Base-by-base conservation (phyloP, 805 yeast genomes). In the Starmerella cellae region DNA sequence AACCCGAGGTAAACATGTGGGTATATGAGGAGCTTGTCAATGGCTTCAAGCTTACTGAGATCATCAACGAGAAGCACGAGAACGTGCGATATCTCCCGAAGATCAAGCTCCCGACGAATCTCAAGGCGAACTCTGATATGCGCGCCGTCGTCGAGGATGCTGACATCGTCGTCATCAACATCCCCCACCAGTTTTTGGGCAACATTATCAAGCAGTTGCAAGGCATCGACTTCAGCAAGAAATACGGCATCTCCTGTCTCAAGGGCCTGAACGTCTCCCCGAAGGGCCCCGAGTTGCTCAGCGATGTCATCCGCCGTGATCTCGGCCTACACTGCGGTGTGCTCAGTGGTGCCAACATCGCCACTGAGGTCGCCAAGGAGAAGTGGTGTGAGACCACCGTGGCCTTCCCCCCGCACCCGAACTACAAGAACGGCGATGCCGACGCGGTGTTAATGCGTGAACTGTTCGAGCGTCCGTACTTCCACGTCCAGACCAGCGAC, bases 361-460 rank as follows among this genome's bases (percentile, higher is more conserved):
- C 98, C 35, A 84, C 93, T 37, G 98, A 91, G 64, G 95, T 91
- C 47, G 98, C 98, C 47, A 75, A 74, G 61, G 82, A 83, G 64
- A 81, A 81, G 65, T 91, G 94, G 93, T 85, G 95, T 17, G 98
- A 91, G 67, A 91, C 98, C 46, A 87, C 98, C 11, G 84, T 91
- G 51, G 98, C 96, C 19, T 91, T 83, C 67, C 76, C 73, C 44
- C 57, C 69, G 20, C 95, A 95, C 44, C 59, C 59, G 22, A 83
- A 84, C 63, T 79, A 68, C 67, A 64, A 69, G 49, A 65, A 66
- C 39, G 87, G 85, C 44, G 93, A 82, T 58, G 75, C 82, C 45
- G 93, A 82, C 60, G 75, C 75, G 49, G 61, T 62, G 33, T 73
- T 81, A 27, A 68, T 88, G 59, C 83, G 79, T 63, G 77, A 77